Evolutionary conservation across 2,329 filamentous ascomycete genomes (phyloP), one percentile per base, ranked within the genome.

Genomic region (Aspergillus pseudoviridinutans): DNA sequence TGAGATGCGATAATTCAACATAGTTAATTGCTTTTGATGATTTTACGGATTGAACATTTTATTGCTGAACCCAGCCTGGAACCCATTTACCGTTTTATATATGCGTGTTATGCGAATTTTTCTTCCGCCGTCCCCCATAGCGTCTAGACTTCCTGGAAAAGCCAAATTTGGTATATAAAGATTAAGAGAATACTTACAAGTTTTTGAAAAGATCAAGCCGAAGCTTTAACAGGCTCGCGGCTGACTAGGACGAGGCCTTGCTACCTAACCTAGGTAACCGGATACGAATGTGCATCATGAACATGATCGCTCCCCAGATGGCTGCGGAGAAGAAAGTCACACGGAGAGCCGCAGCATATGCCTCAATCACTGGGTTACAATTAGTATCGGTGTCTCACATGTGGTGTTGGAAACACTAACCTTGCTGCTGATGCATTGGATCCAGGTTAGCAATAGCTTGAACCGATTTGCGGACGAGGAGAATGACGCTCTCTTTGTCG

Each of bases 401-500:
- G 14, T 42, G 22, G 49, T 4, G 49, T 5, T 49, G 47, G 25
- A 6, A 42, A 44, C 27, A 59, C 71, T 57, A 65, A 80, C 80
- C 80, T 76, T 83, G 74, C 41, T 65, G 66, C 59, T 76, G 78
- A 64, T 81, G 78, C 38, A 76, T 63, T 12, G 74, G 68, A 57
- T 79, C 75, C 27, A 83, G 66, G 3, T 74, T 68, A n/a, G 68
- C 66, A 55, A 83, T 81, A 24, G 77, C 76, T 29, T 74, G 74
- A 27, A 83, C 78, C 3, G 80, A 82, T 62, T 78, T 78, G 47
- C 80, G 78, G 22, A 82, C 80, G 14, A 73, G 71, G n/a, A 73
- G 60, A 56, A 83, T 81, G 42, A 81, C 76, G 50, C 80, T 74
- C 0, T 79, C 77, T 66, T 86, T 88, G 25, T 85, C 77, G 0